Percentiles rank a stretch among this genome's conserved stretches.
Evolutionary conservation across 2,329 filamentous ascomycete genomes (phyloP).

Genomic region (Talaromyces piceae): DNA sequence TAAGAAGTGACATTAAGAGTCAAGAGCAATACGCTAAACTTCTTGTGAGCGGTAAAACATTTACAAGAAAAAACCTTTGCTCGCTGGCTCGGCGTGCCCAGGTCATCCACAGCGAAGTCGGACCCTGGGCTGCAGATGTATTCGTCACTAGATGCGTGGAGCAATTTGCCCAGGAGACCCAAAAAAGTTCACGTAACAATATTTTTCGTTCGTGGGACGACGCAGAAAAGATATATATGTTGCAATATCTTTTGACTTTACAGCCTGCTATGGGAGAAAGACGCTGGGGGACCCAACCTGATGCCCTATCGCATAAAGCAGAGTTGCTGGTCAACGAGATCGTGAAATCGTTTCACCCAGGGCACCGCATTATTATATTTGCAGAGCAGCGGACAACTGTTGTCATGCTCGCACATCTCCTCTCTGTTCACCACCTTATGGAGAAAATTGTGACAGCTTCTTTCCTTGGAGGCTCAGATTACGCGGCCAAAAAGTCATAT

Average conservation of each 20-base stretch:
- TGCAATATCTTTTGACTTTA: slow-evolving; percentile 28
- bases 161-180: slow-evolving; percentile 20
- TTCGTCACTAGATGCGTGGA: slow-evolving; percentile 51
- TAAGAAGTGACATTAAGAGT: slow-evolving; percentile 26
- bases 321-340: slow-evolving; percentile 49
- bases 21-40: slow-evolving; percentile 20
- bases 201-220: slow-evolving; percentile 38
- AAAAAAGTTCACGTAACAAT: slow-evolving; percentile 21
- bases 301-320: slow-evolving; percentile 52
- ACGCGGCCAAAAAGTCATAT: slow-evolving; percentile 35
- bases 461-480: slow-evolving; percentile 47
- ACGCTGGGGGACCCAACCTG: slow-evolving; percentile 13
- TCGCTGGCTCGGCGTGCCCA: slow-evolving; percentile 45
- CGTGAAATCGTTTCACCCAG: slow-evolving; percentile 33
- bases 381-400: slow-evolving; percentile 57
- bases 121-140: slow-evolving; percentile 60
- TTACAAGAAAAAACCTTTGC: slow-evolving; percentile 48
- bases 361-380: slow-evolving; percentile 58
- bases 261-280: slow-evolving; percentile 12
- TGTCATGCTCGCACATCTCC: slow-evolving; percentile 51
- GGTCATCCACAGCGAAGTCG: slow-evolving; percentile 52
- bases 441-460: slow-evolving; percentile 36
- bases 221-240: slow-evolving; percentile 52
- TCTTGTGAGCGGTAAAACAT: slow-evolving; percentile 26
- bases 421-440: slow-evolving; percentile 46